Percentiles rank a stretch among this genome's conserved stretches.
Conservation (phyloP, 2,329 filamentous ascomycete species). For the Grosmannia huntii region DNA sequence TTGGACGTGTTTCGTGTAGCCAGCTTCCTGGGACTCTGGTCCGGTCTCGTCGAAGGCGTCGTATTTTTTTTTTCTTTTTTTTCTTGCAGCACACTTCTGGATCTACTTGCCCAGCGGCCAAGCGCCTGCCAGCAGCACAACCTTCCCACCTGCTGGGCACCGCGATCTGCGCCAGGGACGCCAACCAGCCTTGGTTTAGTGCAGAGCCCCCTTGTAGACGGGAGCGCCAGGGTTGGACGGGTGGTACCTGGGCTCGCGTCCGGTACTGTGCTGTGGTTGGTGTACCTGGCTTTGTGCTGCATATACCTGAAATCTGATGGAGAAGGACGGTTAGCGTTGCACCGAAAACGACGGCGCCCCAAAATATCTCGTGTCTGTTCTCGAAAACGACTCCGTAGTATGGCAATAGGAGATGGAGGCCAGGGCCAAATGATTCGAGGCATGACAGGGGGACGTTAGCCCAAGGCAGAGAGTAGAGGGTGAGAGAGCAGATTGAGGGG, state of each 20-base stretch:
- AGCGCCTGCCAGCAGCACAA: background rate
- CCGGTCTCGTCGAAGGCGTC: background rate
- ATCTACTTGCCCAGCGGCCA: background rate
- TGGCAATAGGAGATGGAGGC: background rate
- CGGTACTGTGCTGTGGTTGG: background rate
- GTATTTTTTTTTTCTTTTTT: background rate
- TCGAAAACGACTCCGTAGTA: background rate
- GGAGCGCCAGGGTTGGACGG: background rate
- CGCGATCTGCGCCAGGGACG: background rate
- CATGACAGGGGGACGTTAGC: background rate
- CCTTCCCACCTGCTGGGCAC: background rate
- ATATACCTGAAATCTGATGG: background rate
- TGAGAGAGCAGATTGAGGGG: background rate
- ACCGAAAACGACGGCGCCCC: background rate
- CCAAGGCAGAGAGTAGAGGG: background rate
- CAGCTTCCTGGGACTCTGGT: background rate
- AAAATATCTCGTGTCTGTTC: background rate
- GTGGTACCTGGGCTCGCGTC: background rate
- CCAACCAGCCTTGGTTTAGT: background rate
- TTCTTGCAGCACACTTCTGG: background rate
- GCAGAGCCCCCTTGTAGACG: background rate
- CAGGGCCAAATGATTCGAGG: background rate
- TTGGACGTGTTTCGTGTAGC: background rate
- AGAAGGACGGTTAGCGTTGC: background rate
- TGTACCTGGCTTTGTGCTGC: background rate